phyloP scores from a whole-genome alignment of 2,329 filamentous ascomycete species.

The Monosporascus sp. region DNA sequence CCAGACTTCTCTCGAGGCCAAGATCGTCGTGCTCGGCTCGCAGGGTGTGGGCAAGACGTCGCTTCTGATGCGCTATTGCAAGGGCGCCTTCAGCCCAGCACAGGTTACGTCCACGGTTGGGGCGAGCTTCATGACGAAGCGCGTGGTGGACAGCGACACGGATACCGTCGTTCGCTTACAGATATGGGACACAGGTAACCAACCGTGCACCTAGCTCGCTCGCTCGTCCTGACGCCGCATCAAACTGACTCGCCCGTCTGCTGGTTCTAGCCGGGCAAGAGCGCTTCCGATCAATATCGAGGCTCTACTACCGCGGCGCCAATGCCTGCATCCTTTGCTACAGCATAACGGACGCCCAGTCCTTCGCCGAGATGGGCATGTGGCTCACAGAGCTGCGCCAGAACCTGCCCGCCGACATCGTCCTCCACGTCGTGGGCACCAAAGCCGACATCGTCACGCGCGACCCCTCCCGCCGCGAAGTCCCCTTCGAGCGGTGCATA shows the following conservation, averaged over 20 bases:
- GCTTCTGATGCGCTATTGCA: slow-evolving; percentile 70
- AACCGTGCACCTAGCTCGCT: background rate
- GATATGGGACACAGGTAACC: slow-evolving; percentile 82
- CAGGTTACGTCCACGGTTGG: slow-evolving; percentile 67
- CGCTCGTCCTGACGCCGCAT: slow-evolving; percentile 3
- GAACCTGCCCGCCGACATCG: slow-evolving; percentile 71
- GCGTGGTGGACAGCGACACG: slow-evolving; percentile 74
- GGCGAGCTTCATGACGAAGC: slow-evolving; percentile 74
- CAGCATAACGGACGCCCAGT: slow-evolving; percentile 80
- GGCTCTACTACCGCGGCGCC: slow-evolving; percentile 92
- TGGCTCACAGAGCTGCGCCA: slow-evolving; percentile 83
- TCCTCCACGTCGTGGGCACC: slow-evolving; percentile 92
- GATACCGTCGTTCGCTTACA: slow-evolving; percentile 86
- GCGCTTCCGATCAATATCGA: slow-evolving; percentile 88
- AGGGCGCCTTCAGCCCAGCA: slow-evolving; percentile 63
- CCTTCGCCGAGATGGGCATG: slow-evolving; percentile 85
- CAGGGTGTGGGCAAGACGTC: slow-evolving; percentile 78
- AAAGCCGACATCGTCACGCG: slow-evolving; percentile 86
- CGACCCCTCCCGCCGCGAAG: slow-evolving; percentile 71
- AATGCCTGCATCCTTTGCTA: slow-evolving; percentile 94
- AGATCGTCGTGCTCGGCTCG: slow-evolving; percentile 74
- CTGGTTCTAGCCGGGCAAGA: slow-evolving; percentile 70
- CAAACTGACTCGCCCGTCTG: slow-evolving; percentile 1
- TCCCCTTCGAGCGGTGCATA: slow-evolving; percentile 93
- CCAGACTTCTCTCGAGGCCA: slow-evolving; percentile 73